Evolutionary conservation across 73 alveolate species (phyloP).

Genomic region (Tetrahymena elliotti): DNA sequence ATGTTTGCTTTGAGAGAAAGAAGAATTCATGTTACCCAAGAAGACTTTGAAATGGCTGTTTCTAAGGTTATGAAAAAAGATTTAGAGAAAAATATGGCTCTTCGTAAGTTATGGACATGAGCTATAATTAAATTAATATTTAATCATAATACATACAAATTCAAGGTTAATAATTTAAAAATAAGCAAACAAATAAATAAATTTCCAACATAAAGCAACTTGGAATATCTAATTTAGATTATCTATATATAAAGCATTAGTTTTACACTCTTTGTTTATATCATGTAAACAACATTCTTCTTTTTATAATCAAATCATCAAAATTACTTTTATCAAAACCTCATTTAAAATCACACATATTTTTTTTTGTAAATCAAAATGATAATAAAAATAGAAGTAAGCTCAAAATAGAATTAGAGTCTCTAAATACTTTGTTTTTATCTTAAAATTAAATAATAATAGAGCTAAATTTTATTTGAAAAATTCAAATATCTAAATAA

Average conservation of each 20-base stretch:
- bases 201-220: not conserved
- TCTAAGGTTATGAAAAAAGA: constrained; percentile 99
- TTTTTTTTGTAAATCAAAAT: no score
- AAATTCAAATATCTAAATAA: no score
- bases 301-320: not conserved
- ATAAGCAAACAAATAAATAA: not conserved
- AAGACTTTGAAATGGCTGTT: constrained; percentile 99
- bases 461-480: no score
- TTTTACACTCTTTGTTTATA: not conserved
- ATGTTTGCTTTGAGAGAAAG: constrained; percentile 99
- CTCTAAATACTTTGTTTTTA: no score
- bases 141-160: not conserved
- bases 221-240: not conserved
- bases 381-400: no score
- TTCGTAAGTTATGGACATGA: constrained; percentile 73
- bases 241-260: not conserved
- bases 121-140: not conserved
- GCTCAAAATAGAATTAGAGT: no score
- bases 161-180: not conserved
- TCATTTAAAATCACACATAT: no score
- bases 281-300: not conserved
- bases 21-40: constrained; percentile 99
- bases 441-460: no score
- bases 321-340: no score
- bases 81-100: constrained; percentile 92